A percentile compares a stretch with the other conserved stretches of the same genome.
Evolutionary conservation across 139 green algal genomes (phyloP).

Genomic region (Raphidocelis subcapitata): DNA sequence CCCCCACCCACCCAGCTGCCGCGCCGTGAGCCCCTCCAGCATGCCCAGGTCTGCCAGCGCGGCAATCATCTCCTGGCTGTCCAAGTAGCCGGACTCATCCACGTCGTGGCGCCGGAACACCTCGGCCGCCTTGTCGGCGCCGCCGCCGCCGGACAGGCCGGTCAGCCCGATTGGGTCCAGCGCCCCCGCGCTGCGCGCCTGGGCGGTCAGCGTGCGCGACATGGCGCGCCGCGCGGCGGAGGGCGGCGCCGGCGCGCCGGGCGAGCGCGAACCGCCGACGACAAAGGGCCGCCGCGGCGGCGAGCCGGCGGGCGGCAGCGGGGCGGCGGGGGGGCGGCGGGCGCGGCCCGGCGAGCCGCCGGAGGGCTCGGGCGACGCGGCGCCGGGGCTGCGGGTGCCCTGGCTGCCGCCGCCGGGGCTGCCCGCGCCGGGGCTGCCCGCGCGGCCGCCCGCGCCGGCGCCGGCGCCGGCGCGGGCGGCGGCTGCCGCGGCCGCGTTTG

Average conservation of each 20-base stretch:
- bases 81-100: slow-evolving; percentile 26
- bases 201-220: slow-evolving; percentile 16
- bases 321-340: too few relatives aligned
- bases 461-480: too few relatives aligned
- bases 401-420: too few relatives aligned
- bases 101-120: slow-evolving; percentile 60
- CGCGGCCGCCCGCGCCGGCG: too few relatives aligned
- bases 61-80: slow-evolving; percentile 53
- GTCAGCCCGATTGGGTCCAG: slow-evolving; percentile 1
- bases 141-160: slow-evolving; percentile 43
- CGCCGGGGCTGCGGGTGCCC: too few relatives aligned
- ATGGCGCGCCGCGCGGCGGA: slow-evolving; percentile 1
- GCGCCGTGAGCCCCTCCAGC: slow-evolving; percentile 51
- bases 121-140: slow-evolving; percentile 48
- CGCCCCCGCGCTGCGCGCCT: slow-evolving; percentile 6
- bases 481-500: slow-evolving; percentile 12
- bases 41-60: slow-evolving; percentile 56
- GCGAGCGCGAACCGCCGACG: too few relatives aligned
- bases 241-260: too few relatives aligned
- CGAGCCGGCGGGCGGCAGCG: too few relatives aligned
- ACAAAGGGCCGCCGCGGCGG: too few relatives aligned
- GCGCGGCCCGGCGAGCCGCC: too few relatives aligned
- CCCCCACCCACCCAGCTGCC: slow-evolving; percentile 45
- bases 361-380: too few relatives aligned
- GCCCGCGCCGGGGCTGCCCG: too few relatives aligned